phyloP scores from a whole-genome alignment of 2,329 filamentous ascomycete genomes.

The Diaporthe velutina region DNA sequence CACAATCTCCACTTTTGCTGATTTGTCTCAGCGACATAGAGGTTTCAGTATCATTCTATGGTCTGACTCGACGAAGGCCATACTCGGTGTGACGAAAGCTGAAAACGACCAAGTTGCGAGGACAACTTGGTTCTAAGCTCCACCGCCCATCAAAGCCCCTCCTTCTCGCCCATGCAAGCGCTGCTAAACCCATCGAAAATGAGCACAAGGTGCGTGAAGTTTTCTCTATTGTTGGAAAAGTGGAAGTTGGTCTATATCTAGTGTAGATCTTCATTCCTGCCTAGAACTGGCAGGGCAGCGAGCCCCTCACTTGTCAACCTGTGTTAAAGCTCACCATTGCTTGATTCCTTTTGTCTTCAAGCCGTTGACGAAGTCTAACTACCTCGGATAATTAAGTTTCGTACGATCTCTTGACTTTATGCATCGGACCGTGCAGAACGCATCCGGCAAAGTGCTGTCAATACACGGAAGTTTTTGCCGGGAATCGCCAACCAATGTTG shows the following conservation, averaged over 20 bases:
- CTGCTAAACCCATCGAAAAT: neutral
- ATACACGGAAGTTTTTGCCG: too few relatives aligned
- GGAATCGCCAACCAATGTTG: too few relatives aligned
- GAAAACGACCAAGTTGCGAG: neutral
- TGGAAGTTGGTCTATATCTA: neutral
- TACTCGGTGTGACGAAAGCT: neutral
- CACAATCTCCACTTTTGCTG: neutral
- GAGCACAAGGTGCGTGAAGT: rapidly evolving
- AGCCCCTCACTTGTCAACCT: neutral
- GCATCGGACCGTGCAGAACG: neutral
- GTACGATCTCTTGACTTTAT: neutral
- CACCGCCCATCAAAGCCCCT: neutral
- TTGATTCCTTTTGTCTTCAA: neutral
- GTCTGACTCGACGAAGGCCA: neutral
- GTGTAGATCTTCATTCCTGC: neutral
- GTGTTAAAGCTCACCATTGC: neutral
- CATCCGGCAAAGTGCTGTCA: too few relatives aligned
- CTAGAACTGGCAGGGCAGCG: too few relatives aligned
- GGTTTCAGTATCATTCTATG: neutral
- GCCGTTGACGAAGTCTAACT: neutral
- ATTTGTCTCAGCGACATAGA: neutral
- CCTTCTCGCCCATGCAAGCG: neutral
- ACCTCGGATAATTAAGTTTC: neutral
- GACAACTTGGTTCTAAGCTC: neutral
- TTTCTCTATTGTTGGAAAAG: neutral